phyloP scores from a whole-genome alignment of 306 rosid genomes.

The Cyamopsis tetragonoloba region DNA sequence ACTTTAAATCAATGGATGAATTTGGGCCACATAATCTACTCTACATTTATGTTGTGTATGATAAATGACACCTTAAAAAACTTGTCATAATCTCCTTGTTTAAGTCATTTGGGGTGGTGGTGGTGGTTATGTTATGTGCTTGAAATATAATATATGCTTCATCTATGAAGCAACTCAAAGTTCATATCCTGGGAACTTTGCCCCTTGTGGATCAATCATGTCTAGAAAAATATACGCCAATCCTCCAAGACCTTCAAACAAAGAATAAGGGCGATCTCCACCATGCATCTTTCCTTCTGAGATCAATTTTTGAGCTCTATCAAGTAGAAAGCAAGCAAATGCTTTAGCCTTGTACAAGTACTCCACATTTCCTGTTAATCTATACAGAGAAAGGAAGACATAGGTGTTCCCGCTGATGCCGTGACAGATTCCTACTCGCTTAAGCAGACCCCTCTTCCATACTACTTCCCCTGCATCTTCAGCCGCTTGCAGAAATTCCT shows the following conservation, averaged over 20 bases:
- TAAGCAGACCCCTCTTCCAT: conserved; percentile 77
- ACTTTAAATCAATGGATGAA: no score
- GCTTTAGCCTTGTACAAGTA: conserved; percentile 75
- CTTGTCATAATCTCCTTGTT: no score
- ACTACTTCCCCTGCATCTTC: conserved; percentile 67
- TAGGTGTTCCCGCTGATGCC: conserved; percentile 82
- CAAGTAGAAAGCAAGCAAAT: conserved; percentile 70
- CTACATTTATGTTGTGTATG: no score
- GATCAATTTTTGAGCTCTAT: conserved; percentile 51
- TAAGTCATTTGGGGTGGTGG: neutral
- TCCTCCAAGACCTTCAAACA: conserved; percentile 85
- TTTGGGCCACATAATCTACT: no score
- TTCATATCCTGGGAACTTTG: conserved; percentile 76
- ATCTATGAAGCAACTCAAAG: conserved; percentile 28
- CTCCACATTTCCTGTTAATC: conserved; percentile 55
- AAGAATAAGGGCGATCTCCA: conserved; percentile 73
- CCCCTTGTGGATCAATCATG: conserved; percentile 59
- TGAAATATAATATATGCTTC: neutral
- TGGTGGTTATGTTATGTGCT: neutral
- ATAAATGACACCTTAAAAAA: no score
- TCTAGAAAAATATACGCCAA: conserved; percentile 64
- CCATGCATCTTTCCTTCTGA: conserved; percentile 69
- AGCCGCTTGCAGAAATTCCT: conserved; percentile 68
- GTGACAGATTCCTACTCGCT: conserved; percentile 80
- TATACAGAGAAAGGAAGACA: conserved; percentile 74